A percentile compares a stretch with the other conserved stretches of the same genome.
phyloP scores from a whole-genome alignment of 805 yeast species.

The Kuraishia cidri region DNA sequence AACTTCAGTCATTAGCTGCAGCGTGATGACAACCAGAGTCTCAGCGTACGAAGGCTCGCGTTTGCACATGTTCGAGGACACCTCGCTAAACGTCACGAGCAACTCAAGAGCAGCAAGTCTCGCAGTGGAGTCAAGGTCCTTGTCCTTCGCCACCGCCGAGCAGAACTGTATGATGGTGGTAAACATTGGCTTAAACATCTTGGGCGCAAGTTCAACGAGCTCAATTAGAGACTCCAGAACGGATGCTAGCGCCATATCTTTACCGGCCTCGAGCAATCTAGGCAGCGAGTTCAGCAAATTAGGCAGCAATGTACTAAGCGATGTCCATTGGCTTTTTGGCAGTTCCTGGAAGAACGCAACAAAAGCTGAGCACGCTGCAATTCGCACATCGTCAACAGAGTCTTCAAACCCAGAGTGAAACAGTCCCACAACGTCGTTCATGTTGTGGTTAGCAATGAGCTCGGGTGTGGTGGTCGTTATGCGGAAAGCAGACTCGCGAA shows the following conservation, averaged over 20 bases:
- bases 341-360: conserved; percentile 79
- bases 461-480: conserved; percentile 81
- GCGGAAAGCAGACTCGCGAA: conserved; percentile 88
- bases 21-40: conserved; percentile 61
- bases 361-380: conserved; percentile 88
- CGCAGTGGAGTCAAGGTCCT: conserved; percentile 69
- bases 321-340: conserved; percentile 73
- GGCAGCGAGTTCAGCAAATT: conserved; percentile 81
- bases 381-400: conserved; percentile 70
- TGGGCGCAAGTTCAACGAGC: conserved; percentile 88
- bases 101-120: conserved; percentile 85
- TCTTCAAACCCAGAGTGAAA: conserved; percentile 81
- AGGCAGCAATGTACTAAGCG: conserved; percentile 73
- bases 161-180: conserved; percentile 81
- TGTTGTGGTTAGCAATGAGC: conserved; percentile 40
- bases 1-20: conserved; percentile 87
- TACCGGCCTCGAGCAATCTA: conserved; percentile 68
- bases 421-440: conserved; percentile 51
- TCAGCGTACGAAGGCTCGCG: conserved; percentile 63
- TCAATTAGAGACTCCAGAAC: conserved; percentile 89
- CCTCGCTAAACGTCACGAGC: conserved; percentile 84
- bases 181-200: conserved; percentile 87
- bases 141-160: conserved; percentile 73
- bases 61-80: conserved; percentile 93
- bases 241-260: conserved; percentile 72